phyloP scores from a whole-genome alignment of 2,329 filamentous ascomycete species.

The Aspergillus sp. region DNA sequence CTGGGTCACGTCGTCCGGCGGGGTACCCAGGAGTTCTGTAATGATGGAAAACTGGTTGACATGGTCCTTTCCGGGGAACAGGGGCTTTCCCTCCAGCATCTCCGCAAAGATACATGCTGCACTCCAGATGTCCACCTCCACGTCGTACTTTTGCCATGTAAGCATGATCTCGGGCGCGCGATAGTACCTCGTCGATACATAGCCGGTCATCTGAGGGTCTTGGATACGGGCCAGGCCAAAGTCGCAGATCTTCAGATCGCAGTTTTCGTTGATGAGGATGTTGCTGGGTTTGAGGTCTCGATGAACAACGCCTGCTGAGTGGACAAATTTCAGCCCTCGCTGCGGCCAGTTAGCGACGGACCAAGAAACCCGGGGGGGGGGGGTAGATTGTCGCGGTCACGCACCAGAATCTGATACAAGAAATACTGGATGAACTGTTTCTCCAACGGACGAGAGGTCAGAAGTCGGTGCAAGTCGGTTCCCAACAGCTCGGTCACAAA shows the following conservation, averaged over 20 bases:
- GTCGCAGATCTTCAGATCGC: slow-evolving; percentile 98
- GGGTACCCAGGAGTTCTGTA: slow-evolving; percentile 92
- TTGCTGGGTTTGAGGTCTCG: slow-evolving; percentile 98
- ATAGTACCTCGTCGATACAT: slow-evolving; percentile 98
- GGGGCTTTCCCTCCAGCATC: slow-evolving; percentile 97
- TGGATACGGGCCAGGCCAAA: slow-evolving; percentile 97
- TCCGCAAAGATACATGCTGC: slow-evolving; percentile 98
- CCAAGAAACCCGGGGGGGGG: neutral
- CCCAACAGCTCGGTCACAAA: slow-evolving; percentile 97
- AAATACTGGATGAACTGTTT: slow-evolving; percentile 99
- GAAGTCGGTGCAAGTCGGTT: slow-evolving; percentile 90
- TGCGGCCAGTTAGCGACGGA: slow-evolving; percentile 41
- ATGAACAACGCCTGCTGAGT: slow-evolving; percentile 96
- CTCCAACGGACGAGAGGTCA: slow-evolving; percentile 93
- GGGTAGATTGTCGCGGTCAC: slow-evolving; percentile 32
- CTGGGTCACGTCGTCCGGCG: slow-evolving; percentile 96
- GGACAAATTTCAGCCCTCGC: slow-evolving; percentile 98
- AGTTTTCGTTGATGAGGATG: slow-evolving; percentile 99
- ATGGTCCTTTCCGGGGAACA: slow-evolving; percentile 98
- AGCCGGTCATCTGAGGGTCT: slow-evolving; percentile 99
- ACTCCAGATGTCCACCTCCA: slow-evolving; percentile 99
- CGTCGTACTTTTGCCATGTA: slow-evolving; percentile 99
- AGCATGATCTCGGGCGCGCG: slow-evolving; percentile 99
- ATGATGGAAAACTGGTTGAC: slow-evolving; percentile 99
- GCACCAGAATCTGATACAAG: slow-evolving; percentile 95